Evolutionary conservation across 352 stramenopile genomes (phyloP).

Genomic region (Halophytophthora polymorphica): DNA sequence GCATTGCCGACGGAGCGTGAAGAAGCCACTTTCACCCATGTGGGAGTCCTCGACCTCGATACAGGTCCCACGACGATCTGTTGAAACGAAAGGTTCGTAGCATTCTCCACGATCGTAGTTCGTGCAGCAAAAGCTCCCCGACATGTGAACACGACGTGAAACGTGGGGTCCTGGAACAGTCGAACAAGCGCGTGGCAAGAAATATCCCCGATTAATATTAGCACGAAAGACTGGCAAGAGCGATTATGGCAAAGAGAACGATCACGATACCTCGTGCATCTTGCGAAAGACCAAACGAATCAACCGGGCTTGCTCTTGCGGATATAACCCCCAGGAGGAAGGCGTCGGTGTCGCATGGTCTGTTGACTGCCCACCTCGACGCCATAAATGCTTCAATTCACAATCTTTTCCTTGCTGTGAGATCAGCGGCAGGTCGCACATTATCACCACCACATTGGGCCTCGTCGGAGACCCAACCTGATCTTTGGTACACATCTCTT

Average conservation of each 20-base stretch:
- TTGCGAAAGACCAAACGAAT: constrained; percentile 38
- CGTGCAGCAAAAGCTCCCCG: constrained; percentile 25
- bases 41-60: constrained; percentile 10
- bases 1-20: neutral
- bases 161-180: constrained; percentile 25
- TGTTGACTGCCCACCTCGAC: constrained; percentile 4
- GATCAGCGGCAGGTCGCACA: constrained; percentile 52
- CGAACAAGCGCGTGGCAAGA: neutral
- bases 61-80: constrained; percentile 51
- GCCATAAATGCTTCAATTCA: constrained; percentile 17
- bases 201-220: neutral
- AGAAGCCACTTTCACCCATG: neutral
- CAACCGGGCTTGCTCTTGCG: constrained; percentile 31
- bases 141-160: constrained; percentile 45
- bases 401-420: constrained; percentile 5
- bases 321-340: constrained; percentile 40
- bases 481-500: neutral
- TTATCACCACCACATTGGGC: constrained; percentile 33
- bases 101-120: constrained; percentile 33
- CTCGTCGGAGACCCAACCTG: neutral
- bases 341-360: neutral
- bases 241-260: neutral
- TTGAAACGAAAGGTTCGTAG: constrained; percentile 28
- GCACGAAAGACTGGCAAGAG: neutral
- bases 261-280: constrained; percentile 20